phyloP scores from a whole-genome alignment of 495 filamentous ascomycete genomes.

The Penicillium tannophilum region DNA sequence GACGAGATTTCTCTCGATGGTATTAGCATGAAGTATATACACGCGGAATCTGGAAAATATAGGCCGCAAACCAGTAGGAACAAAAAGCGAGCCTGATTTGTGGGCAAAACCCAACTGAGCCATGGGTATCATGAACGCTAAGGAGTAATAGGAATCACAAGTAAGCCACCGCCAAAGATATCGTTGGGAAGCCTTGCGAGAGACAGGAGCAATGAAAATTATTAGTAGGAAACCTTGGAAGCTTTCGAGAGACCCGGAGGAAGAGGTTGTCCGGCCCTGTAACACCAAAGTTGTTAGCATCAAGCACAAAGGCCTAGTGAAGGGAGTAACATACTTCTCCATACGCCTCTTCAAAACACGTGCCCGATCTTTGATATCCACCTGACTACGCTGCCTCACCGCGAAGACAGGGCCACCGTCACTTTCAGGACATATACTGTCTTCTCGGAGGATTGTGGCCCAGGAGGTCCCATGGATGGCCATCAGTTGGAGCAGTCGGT shows the following conservation, averaged over 20 bases:
- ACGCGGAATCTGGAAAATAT: no score
- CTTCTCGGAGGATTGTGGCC: slow-evolving; percentile 31
- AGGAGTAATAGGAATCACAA: neutral
- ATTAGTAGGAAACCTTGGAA: neutral
- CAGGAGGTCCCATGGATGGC: slow-evolving; percentile 23
- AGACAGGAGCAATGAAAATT: neutral
- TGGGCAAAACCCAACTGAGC: no score
- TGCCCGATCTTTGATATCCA: slow-evolving; percentile 82
- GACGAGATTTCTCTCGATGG: no score
- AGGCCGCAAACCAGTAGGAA: no score
- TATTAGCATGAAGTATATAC: no score
- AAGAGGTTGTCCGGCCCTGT: slow-evolving; percentile 1
- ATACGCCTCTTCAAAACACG: slow-evolving; percentile 26
- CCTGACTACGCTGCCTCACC: slow-evolving; percentile 67
- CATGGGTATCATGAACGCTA: no score
- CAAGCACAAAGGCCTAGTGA: neutral
- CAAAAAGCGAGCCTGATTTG: no score
- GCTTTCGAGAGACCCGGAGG: neutral
- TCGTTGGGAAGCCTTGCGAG: no score
- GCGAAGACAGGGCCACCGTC: slow-evolving; percentile 23
- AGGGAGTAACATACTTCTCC: neutral
- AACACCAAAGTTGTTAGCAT: neutral
- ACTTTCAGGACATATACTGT: slow-evolving; percentile 23
- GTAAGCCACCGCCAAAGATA: neutral
- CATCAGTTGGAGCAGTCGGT: slow-evolving; percentile 32